Conservation (phyloP, 192 early-diverging fungal genomes). For the Dimargaris cristalligena region DNA sequence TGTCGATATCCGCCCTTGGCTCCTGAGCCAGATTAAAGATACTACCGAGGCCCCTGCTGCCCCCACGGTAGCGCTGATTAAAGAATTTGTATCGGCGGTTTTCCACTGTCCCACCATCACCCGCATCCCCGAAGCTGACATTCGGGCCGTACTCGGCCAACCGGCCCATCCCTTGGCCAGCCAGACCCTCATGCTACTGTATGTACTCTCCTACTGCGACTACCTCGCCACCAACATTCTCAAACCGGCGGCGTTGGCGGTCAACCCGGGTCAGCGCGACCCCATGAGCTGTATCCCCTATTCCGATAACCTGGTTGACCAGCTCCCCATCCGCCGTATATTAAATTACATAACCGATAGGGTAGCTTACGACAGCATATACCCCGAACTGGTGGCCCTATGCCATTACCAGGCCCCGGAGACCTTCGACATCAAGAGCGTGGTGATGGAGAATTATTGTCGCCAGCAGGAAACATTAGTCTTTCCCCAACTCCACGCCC, state of each 20-base stretch:
- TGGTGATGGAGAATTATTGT: neutral
- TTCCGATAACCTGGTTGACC: slow-evolving; percentile 27
- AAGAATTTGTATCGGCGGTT: slow-evolving; percentile 20
- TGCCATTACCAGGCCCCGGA: slow-evolving; percentile 4
- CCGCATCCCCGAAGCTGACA: slow-evolving; percentile 19
- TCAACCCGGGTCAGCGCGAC: no score
- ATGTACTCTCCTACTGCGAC: slow-evolving; percentile 24
- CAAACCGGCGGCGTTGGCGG: neutral
- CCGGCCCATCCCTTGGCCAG: slow-evolving; percentile 12
- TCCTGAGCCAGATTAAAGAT: slow-evolving; percentile 6
- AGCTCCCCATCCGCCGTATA: slow-evolving; percentile 22
- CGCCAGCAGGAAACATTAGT: neutral
- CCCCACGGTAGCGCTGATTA: slow-evolving; percentile 15
- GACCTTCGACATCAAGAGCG: slow-evolving; percentile 4
- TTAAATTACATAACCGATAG: slow-evolving; percentile 11
- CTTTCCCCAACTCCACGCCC: neutral
- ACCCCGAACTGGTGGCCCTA: slow-evolving; percentile 24
- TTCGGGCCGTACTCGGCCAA: neutral
- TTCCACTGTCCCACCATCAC: slow-evolving; percentile 21
- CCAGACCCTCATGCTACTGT: slow-evolving; percentile 21
- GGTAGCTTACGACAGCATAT: slow-evolving; percentile 20
- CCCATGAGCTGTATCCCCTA: slow-evolving; percentile 17
- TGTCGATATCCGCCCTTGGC: slow-evolving; percentile 25
- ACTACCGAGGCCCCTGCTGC: slow-evolving; percentile 13
- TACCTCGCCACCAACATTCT: slow-evolving; percentile 5